These are phyloP conservation scores for Vigna nakashimae DNA, from an alignment of 306 rosid species.

Conservation along the genomic window DNA sequence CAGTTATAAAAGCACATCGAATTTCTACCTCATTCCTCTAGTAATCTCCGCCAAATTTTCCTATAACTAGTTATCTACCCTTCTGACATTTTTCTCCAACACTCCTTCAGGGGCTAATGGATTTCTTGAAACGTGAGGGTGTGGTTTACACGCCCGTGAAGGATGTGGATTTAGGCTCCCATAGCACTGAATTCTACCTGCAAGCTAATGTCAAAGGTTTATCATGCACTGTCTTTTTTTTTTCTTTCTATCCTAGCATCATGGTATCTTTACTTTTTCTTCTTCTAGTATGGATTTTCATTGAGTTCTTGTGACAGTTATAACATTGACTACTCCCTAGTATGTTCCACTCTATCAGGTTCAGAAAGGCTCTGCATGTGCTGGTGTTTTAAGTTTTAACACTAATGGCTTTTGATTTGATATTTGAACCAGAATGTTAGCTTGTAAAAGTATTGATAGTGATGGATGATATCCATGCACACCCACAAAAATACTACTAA, in stretches of 20 bases:
- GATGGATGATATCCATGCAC: constrained; percentile 16
- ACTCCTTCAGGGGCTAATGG: constrained; percentile 46
- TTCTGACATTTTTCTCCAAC: neutral
- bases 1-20: constrained; percentile 29
- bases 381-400: neutral
- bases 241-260: neutral
- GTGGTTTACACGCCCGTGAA: constrained; percentile 63
- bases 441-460: constrained; percentile 13
- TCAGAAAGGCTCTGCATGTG: constrained; percentile 16
- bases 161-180: constrained; percentile 68
- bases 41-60: constrained; percentile 51
- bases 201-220: constrained; percentile 90
- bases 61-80: neutral
- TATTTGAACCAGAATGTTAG: constrained; percentile 5
- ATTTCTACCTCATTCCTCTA: constrained; percentile 23
- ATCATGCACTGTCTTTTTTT: constrained; percentile 1
- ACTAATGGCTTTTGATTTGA: neutral
- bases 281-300: neutral
- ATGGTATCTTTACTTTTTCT: neutral
- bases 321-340: neutral
- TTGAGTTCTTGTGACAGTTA: neutral
- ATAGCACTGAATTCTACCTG: constrained; percentile 70
- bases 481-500: constrained; percentile 28
- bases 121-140: constrained; percentile 49
- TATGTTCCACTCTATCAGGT: neutral